Percentiles rank a stretch among this genome's conserved stretches.
Evolutionary conservation across 805 yeast species (phyloP).

Genomic region (Zygoascus flipseniorum): DNA sequence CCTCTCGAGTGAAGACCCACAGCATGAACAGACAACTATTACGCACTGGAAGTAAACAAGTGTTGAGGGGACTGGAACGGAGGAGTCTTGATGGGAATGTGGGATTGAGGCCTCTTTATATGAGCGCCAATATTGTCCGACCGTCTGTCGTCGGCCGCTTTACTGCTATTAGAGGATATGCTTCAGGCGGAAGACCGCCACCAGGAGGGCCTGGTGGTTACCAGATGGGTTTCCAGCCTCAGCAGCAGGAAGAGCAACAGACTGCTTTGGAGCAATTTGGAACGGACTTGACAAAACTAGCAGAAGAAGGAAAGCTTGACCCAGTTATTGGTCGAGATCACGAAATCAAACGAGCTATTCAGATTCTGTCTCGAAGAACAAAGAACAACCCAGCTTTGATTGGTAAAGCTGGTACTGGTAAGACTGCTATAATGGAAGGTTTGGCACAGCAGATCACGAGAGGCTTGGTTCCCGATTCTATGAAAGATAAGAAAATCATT

Average conservation of each 20-base stretch:
- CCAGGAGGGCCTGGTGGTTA: conserved; percentile 5
- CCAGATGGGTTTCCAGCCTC: conserved; percentile 10
- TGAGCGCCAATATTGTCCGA: background rate
- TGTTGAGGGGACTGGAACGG: background rate
- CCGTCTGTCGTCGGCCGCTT: background rate
- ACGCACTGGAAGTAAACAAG: background rate
- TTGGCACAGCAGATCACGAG: conserved; percentile 86
- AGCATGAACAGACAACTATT: background rate
- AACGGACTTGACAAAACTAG: conserved; percentile 75
- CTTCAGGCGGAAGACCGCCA: conserved; percentile 9
- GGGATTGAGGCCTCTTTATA: background rate
- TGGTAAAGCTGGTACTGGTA: conserved; percentile 98
- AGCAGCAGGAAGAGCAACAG: conserved; percentile 21
- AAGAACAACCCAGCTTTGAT: conserved; percentile 93
- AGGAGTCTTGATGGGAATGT: background rate
- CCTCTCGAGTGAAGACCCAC: too few species aligned
- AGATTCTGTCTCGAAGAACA: conserved; percentile 83
- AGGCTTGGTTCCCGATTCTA: conserved; percentile 90
- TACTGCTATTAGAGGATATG: conserved; percentile 5
- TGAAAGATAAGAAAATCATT: conserved; percentile 77
- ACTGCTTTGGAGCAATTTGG: conserved; percentile 84
- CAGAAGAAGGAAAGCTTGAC: conserved; percentile 82
- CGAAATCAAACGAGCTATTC: conserved; percentile 87
- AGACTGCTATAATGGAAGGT: conserved; percentile 95
- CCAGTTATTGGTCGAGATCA: conserved; percentile 98